Percentiles rank a stretch among this genome's conserved stretches.
These are phyloP conservation scores for Sinapis alba DNA, from an alignment of 441 rosid genomes.

Conservation along the genomic window DNA sequence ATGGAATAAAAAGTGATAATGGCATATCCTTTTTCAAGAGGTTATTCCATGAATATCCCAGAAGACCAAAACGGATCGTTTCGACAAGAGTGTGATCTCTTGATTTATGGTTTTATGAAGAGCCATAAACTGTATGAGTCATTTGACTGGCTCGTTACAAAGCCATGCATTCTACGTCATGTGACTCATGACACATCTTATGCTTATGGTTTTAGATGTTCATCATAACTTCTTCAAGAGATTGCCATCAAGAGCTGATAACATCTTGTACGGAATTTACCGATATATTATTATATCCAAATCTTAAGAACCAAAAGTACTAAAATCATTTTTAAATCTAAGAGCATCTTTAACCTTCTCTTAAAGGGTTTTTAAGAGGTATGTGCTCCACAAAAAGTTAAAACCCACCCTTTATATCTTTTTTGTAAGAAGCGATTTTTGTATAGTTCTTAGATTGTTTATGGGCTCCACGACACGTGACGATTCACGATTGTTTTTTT, in stretches of 20 bases:
- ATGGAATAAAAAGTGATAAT: conserved; percentile 8
- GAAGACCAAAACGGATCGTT: conserved; percentile 23
- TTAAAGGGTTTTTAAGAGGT: no score
- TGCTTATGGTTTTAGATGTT: background rate
- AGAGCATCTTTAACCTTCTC: no score
- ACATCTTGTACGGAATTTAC: conserved; percentile 22
- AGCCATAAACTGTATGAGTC: conserved; percentile 17
- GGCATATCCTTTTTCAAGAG: conserved; percentile 32
- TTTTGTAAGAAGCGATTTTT: no score
- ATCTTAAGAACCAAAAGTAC: background rate
- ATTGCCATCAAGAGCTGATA: conserved; percentile 38
- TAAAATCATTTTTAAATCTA: no score
- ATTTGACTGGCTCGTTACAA: background rate
- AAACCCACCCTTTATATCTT: no score
- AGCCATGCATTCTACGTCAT: conserved; percentile 3
- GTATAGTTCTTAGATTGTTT: no score
- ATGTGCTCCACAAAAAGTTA: no score
- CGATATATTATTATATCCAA: background rate
- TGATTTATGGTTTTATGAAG: conserved; percentile 20
- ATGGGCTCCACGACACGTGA: no score
- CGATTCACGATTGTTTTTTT: no score
- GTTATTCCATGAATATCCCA: conserved; percentile 41
- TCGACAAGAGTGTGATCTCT: conserved; percentile 32
- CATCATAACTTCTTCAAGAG: conserved; percentile 37
- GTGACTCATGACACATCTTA: conserved; percentile 28